phyloP scores from a whole-genome alignment of 192 early-diverging fungal species.

The Coemansia aciculifera region DNA sequence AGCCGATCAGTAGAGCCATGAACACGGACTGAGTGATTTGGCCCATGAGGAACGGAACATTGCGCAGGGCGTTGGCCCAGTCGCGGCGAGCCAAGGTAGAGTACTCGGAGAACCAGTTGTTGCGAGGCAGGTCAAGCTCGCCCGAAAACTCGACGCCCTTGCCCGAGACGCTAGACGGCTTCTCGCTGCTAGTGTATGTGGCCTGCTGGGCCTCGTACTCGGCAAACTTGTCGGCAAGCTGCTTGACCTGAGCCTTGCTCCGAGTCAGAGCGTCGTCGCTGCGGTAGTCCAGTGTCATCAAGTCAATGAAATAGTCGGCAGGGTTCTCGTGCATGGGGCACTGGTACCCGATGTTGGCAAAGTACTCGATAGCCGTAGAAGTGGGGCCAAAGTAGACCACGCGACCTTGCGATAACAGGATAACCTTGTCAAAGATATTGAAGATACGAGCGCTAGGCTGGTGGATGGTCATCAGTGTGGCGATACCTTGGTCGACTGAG shows the following conservation, averaged over 20 bases:
- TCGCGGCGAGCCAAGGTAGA: constrained; percentile 54
- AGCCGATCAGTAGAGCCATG: constrained; percentile 58
- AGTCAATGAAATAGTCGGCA: constrained; percentile 70
- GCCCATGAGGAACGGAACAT: constrained; percentile 39
- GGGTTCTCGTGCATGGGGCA: constrained; percentile 73
- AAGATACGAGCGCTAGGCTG: constrained; percentile 85
- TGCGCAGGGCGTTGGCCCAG: constrained; percentile 51
- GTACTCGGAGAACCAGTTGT: constrained; percentile 59
- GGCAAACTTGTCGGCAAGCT: constrained; percentile 41
- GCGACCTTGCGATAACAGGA: constrained; percentile 68
- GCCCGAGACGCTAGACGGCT: constrained; percentile 2
- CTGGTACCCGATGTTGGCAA: constrained; percentile 57
- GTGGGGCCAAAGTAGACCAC: constrained; percentile 63
- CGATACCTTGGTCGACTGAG: constrained; percentile 60
- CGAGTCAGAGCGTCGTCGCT: constrained; percentile 39
- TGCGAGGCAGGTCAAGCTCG: constrained; percentile 36
- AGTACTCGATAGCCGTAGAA: constrained; percentile 47
- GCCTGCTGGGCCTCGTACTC: constrained; percentile 14
- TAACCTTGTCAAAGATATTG: constrained; percentile 78
- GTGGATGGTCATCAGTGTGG: constrained; percentile 87
- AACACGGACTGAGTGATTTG: constrained; percentile 42
- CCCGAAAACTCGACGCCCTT: constrained; percentile 7
- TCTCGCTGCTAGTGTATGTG: constrained; percentile 2
- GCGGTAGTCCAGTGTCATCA: constrained; percentile 61
- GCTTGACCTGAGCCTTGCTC: constrained; percentile 46